Conservation (phyloP, 352 stramenopile genomes). For the Blastocystis sp. region DNA sequence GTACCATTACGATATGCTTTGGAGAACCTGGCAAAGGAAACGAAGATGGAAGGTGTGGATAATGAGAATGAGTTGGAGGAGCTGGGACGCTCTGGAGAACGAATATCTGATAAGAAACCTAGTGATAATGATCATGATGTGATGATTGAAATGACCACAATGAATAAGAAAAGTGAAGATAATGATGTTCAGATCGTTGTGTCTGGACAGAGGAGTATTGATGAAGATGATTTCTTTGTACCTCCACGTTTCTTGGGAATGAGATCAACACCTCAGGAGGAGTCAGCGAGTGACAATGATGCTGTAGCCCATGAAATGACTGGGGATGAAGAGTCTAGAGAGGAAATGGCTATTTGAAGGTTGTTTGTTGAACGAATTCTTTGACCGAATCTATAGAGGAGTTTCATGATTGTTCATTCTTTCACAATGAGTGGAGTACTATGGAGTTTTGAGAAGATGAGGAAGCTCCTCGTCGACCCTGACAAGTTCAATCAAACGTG, state of each 20-base stretch:
- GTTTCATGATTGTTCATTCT: background rate
- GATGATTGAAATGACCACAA: slow-evolving; percentile 1
- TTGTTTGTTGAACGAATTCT: slow-evolving; percentile 5
- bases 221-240: slow-evolving; percentile 23
- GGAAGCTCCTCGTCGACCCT: background rate
- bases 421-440: background rate
- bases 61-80: slow-evolving; percentile 46
- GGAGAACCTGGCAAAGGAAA: slow-evolving; percentile 38
- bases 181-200: background rate
- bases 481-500: slow-evolving; percentile 49
- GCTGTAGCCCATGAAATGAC: background rate
- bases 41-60: slow-evolving; percentile 38
- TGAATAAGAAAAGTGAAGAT: slow-evolving; percentile 36
- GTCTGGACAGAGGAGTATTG: background rate
- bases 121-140: slow-evolving; percentile 11
- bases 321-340: background rate
- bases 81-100: background rate
- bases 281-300: background rate
- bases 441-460: slow-evolving; percentile 35
- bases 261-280: background rate
- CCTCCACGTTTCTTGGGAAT: slow-evolving; percentile 4
- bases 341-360: slow-evolving; percentile 28
- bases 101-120: background rate
- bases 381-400: background rate
- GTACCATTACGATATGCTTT: slow-evolving; percentile 31